A percentile compares a stretch with the other conserved stretches of the same genome.
Evolutionary conservation across 2,329 filamentous ascomycete species (phyloP).

Genomic region (Eutypella sp.): DNA sequence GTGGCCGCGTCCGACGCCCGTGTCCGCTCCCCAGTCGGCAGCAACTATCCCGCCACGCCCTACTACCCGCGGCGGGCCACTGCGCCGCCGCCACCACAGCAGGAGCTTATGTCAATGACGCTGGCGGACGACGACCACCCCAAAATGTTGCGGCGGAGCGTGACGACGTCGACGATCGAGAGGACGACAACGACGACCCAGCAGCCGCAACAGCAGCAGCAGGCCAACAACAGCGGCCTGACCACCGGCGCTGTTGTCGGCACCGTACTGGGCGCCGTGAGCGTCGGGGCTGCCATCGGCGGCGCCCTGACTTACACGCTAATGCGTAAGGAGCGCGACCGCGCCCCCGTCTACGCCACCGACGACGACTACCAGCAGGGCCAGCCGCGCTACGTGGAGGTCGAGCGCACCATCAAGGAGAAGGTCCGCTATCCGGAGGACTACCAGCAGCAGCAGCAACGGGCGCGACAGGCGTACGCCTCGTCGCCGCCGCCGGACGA

Average conservation of each 20-base stretch:
- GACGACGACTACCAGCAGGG: slow-evolving; percentile 30
- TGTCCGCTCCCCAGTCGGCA: slow-evolving; percentile 12
- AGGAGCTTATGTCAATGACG: background rate
- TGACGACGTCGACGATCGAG: slow-evolving; percentile 31
- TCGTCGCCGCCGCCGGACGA: too few relatives aligned
- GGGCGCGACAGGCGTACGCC: too few relatives aligned
- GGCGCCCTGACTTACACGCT: slow-evolving; percentile 64
- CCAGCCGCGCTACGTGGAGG: slow-evolving; percentile 32
- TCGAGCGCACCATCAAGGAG: slow-evolving; percentile 32
- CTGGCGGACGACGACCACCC: slow-evolving; percentile 17
- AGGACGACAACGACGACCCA: slow-evolving; percentile 16
- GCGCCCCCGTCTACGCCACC: slow-evolving; percentile 27
- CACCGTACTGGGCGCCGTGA: slow-evolving; percentile 67
- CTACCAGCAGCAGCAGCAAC: slow-evolving; percentile 9
- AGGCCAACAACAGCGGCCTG: slow-evolving; percentile 35
- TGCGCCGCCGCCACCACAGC: too few relatives aligned
- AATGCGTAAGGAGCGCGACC: slow-evolving; percentile 51
- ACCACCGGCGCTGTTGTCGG: slow-evolving; percentile 64
- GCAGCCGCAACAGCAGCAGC: slow-evolving; percentile 15
- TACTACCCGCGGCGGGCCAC: too few relatives aligned
- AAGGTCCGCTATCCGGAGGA: slow-evolving; percentile 33
- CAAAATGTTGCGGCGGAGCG: slow-evolving; percentile 25
- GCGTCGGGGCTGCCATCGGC: slow-evolving; percentile 67
- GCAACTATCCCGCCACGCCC: too few relatives aligned
- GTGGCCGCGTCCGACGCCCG: slow-evolving; percentile 28